Evolutionary conservation across 2,329 filamentous ascomycete genomes (phyloP), one percentile per base, ranked within the genome.

Genomic region (Pseudocercospora fuligena): DNA sequence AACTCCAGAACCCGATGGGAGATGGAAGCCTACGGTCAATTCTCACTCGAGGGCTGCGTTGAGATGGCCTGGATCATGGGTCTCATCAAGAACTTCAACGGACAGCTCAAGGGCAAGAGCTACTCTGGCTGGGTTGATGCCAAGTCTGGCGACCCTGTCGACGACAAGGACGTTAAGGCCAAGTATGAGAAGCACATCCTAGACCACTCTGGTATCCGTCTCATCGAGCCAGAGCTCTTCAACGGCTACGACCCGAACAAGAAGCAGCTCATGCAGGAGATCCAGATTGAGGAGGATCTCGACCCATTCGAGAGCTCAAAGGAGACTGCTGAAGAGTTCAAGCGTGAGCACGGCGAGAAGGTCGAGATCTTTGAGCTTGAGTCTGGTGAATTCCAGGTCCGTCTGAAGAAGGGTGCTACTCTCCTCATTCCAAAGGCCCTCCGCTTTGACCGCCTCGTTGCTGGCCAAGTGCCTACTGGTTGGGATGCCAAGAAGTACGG

Each of bases 1-100:
- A 99, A 98, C 85, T 94, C 95, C 2, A 90, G 95, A 75, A 99
- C 95, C 54, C 90, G 95, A 69, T 99, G 95, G 95, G 95, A 99
- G 84, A 99, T 99, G 94, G 95, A 99, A 80, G 94, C 95, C 1
- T 90, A 94, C 73, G 95, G 95, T 78, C 88, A 97, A 77, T 99
- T 99, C 84, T 98, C 95, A 8, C 88, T 99, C 14, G 96, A 99
- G 81, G 95, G 95, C 31, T 98, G 95, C 76, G 91, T 99, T 67
- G 95, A 99, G 82, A 99, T 99, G 95, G 94, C 95, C 33, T 99
- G 95, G 95, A 93, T 99, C 80, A 99, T 98, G 94, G 95, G 95
- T 77, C 89, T 98, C 67, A 98, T 99, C 84, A 97, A 94, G 86
- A 97, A 99, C 81, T 92, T 97, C 85, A 98, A 98, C 74, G 95